Base-by-base conservation (phyloP, 1,284 basidiomycete species). In the Apiotrichum veenhuisii region DNA sequence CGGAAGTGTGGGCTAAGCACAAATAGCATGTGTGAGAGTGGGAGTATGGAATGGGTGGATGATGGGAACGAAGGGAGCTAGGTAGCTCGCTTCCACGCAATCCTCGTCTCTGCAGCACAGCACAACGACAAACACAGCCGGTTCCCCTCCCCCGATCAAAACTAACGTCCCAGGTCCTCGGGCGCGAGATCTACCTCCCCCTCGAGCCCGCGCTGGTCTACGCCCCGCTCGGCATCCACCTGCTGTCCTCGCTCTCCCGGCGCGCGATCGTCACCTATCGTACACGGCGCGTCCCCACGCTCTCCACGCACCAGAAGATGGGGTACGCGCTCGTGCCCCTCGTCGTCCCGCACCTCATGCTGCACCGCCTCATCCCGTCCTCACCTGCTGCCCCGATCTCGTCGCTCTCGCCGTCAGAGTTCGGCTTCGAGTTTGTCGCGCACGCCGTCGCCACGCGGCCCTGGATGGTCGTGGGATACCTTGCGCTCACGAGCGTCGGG, bases 341-440 rank as follows among this genome's bases (percentile, higher is more conserved):
- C 42, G 55, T 69, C 15, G n/a, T 70, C n/a, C 64, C 64, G 12
- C 63, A 61, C 40, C 25, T 72, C 26, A 34, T 70, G 12, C 63
- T 68, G 3, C 67, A 77, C 59, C 68, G 74, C 8, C 17, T 73
- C 12, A 63, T 69, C 42, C 74, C 74, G 25, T 58, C 66, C 7
- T 55, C 50, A 2, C 40, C 63, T 10, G 17, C 27, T 7, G 54
- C 68, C 27, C 68, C 73, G 8, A 73, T 74, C 22, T 55, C 52
- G 9, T 42, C 50, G 2, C 61, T 75, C 2, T 66, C 64, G 0
- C 74, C 74, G 12, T 58, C 59, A 18, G 74, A 77, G 54, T 61
- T 75, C 5, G 69, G 66, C 5, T 74, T 69, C 59, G 70, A 74
- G 40, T 75, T 71, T 54, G 72, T 71, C 11, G 69, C 66, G 1